These are phyloP conservation scores for Themeda triandra DNA, from an alignment of 176 grass and related monocot genomes.

Conservation along the genomic window DNA sequence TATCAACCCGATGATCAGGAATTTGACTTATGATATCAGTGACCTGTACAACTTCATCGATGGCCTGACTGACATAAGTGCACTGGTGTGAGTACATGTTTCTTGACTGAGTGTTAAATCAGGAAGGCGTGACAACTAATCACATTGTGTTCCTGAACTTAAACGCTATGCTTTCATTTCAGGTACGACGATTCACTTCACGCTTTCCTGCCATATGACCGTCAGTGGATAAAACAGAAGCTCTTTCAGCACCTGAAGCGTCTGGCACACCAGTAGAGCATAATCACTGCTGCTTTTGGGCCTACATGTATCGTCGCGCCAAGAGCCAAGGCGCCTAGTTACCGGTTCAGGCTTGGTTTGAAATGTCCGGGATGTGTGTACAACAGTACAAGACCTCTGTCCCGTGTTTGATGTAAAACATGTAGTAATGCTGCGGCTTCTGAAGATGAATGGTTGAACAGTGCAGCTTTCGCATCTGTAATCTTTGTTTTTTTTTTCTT, in stretches of 20 bases:
- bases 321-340: neutral
- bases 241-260: constrained; percentile 71
- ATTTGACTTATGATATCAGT: constrained; percentile 74
- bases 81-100: constrained; percentile 63
- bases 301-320: neutral
- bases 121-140: neutral
- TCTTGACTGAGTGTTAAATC: neutral
- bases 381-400: neutral
- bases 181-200: constrained; percentile 71
- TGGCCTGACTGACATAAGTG: constrained; percentile 66
- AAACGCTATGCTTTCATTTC: neutral
- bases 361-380: neutral
- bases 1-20: constrained; percentile 57
- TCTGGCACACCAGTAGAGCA: constrained; percentile 37
- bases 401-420: neutral
- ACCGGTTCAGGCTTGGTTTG: neutral
- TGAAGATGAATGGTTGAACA: neutral
- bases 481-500: neutral
- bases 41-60: constrained; percentile 85
- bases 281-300: neutral
- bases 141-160: neutral
- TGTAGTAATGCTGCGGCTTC: neutral
- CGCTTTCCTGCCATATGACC: constrained; percentile 71
- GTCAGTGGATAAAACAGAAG: constrained; percentile 84
- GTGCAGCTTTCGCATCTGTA: neutral